Evolutionary conservation across 768 basidiomycete species (phyloP), one percentile per base, ranked within the genome.

Genomic region (Termitomyces sp.): DNA sequence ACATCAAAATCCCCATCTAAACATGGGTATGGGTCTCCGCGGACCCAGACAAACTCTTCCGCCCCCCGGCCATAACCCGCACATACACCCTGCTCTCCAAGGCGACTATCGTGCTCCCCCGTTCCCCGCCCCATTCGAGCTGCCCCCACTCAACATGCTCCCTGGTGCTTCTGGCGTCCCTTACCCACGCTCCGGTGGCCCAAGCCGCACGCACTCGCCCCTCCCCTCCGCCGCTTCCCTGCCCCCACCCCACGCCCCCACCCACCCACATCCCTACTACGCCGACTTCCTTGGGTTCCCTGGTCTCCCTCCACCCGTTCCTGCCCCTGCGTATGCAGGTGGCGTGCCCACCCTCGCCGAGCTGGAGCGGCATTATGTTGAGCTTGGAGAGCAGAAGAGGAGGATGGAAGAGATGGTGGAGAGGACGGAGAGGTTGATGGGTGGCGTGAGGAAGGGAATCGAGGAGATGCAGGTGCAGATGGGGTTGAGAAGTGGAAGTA

Each of bases 191-290:
- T 17, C 54, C 63, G 77, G 80, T 60, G 83, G 82, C 26, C 87
- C 87, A 5, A 89, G 85, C 68, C 74, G 86, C 63, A 85, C 86
- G 51, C 87, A 89, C 67, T 87, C 87, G 45, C 87, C 87, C 48
- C 68, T 37, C 42, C 49, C 19, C 28, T n/a, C 14, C 30, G 41
- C 31, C 2, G 30, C 31, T n/a, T 9, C 42, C 43, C 28, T 37
- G 9, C 67, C 63, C 53, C 56, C 31, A 15, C 45, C 42, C 35
- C 31, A 33, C 9, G 31, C 42, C 26, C 31, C 9, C 9, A 9
- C 9, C 31, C 55, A 33, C 8, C 66, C 63, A 44, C 57, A 69
- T 54, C 64, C 66, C 57, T 70, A 75, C 67, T 42, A 68, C 71
- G 63, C 69, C 63, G 72, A 73, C 47, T 68, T 75, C 14, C n/a